Percentiles rank a stretch among this genome's conserved stretches.
Conservation (phyloP, 331 rosid genomes). For the Malus hybrid region DNA sequence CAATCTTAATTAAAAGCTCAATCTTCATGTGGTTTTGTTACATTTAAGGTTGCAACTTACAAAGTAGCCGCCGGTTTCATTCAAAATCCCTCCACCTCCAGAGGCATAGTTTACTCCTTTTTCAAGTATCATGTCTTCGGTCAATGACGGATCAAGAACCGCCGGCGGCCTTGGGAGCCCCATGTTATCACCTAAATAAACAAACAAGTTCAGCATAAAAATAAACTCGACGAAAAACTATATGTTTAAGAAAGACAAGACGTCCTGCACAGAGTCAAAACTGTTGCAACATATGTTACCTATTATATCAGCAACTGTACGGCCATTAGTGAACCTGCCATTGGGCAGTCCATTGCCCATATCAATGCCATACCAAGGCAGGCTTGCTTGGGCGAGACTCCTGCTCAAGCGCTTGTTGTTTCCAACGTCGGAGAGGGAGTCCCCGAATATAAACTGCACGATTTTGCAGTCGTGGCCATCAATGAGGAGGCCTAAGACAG, state of each 20-base stretch:
- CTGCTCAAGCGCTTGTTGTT: slow-evolving; percentile 52
- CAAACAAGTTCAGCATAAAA: neutral
- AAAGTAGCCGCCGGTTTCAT: slow-evolving; percentile 75
- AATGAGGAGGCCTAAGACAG: slow-evolving; percentile 34
- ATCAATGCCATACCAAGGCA: slow-evolving; percentile 97
- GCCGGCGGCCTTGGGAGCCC: slow-evolving; percentile 94
- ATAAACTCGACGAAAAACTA: neutral
- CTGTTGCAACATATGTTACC: slow-evolving; percentile 29
- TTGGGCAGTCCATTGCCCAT: slow-evolving; percentile 89
- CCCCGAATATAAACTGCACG: slow-evolving; percentile 96
- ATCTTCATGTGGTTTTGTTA: neutral
- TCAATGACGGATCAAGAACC: slow-evolving; percentile 63
- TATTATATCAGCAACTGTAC: slow-evolving; percentile 83
- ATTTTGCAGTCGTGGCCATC: slow-evolving; percentile 53
- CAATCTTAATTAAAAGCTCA: neutral
- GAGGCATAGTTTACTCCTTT: slow-evolving; percentile 87
- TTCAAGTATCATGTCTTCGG: slow-evolving; percentile 48
- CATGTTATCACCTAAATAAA: slow-evolving; percentile 42
- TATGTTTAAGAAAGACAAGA: neutral
- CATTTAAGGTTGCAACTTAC: slow-evolving; percentile 38
- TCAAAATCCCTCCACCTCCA: slow-evolving; percentile 94
- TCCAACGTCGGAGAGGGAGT: slow-evolving; percentile 93
- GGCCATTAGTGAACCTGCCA: slow-evolving; percentile 94
- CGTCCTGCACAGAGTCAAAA: neutral
- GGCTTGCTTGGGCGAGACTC: slow-evolving; percentile 88